phyloP scores from a whole-genome alignment of 805 yeast species.

The Kazachstania taianensis region DNA sequence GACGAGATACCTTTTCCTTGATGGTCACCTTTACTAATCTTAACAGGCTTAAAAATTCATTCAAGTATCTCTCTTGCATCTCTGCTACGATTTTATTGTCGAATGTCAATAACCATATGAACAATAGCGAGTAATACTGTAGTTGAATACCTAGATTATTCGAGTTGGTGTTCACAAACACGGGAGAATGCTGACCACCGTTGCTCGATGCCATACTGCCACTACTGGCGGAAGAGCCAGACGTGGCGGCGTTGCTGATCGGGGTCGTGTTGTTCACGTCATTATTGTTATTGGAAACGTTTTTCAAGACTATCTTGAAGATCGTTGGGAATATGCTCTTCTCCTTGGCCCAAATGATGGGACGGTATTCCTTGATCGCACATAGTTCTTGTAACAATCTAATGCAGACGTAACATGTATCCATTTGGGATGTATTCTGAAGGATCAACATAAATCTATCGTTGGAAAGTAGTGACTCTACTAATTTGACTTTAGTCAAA shows the following conservation, averaged over 20 bases:
- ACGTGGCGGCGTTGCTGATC: background rate
- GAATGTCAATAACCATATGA: slow-evolving; percentile 81
- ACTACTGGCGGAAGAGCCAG: background rate
- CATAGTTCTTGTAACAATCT: slow-evolving; percentile 27
- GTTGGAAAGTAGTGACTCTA: slow-evolving; percentile 14
- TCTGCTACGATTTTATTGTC: slow-evolving; percentile 40
- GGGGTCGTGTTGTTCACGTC: no score
- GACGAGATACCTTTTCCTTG: slow-evolving; percentile 83
- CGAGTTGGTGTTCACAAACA: slow-evolving; percentile 23
- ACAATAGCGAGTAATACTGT: slow-evolving; percentile 68
- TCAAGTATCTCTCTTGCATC: slow-evolving; percentile 46
- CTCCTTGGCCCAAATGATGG: slow-evolving; percentile 25
- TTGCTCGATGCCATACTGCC: background rate
- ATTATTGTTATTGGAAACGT: slow-evolving; percentile 10
- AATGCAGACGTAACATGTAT: slow-evolving; percentile 25
- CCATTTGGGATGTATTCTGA: slow-evolving; percentile 22
- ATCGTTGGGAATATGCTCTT: slow-evolving; percentile 39
- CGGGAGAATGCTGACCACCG: background rate
- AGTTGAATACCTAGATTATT: slow-evolving; percentile 57
- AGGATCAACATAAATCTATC: slow-evolving; percentile 17
- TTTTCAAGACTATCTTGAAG: slow-evolving; percentile 36
- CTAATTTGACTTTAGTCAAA: slow-evolving; percentile 13
- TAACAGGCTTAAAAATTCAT: slow-evolving; percentile 35
- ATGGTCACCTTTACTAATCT: slow-evolving; percentile 66
- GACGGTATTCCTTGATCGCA: slow-evolving; percentile 20